Base-by-base conservation (phyloP, 2,329 filamentous ascomycete genomes). In the Nothopassalora personata region DNA sequence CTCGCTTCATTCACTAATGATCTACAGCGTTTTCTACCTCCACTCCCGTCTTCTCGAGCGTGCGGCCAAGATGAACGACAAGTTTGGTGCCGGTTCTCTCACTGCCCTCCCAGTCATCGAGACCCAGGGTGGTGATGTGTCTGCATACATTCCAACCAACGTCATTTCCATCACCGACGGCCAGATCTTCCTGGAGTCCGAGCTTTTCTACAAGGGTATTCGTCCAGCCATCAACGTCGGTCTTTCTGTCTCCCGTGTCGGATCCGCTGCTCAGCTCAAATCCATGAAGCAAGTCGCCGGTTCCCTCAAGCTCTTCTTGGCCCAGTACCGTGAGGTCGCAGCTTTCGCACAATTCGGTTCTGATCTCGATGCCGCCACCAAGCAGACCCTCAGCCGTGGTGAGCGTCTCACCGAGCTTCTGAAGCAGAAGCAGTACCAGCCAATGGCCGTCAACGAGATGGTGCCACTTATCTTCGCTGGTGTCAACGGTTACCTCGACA, bases 271-370 rank as follows among this genome's bases (percentile, higher is more conserved):
- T 77, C 94, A 99, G 86, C 86, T 97, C 80, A 99, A 97, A 90
- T 92, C 94, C 82, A 99, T 99, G 94, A 99, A 99, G 88, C 94
- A 99, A 86, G 94, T 99, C 73, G 94, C 94, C 75, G 94, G 94
- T 86, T 97, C 93, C 71, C 85, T 99, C 76, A 99, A 99, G 88
- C 91, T 99, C 73, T 99, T 97, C 91, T 90, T 99, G 89, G 94
- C 94, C 74, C 94, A 99, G 84, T 99, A 99, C 87, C 94, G 94
- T 94, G 94, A 99, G 82, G 94, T 99, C 66, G 94, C 94, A 74
- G 94, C 94, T 72, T 99, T 99, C 82, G 93, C 94, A 73, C 94
- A 99, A 83, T 99, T 99, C 86, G 94, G 94, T 88, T 99, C 94
- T 76, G 94, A 99, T 85, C 84, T 99, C 71, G 94, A 99, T 83